Evolutionary conservation across 805 yeast species (phyloP), one percentile per base, ranked within the genome.

Genomic region (Teunomyces aglyptinius): DNA sequence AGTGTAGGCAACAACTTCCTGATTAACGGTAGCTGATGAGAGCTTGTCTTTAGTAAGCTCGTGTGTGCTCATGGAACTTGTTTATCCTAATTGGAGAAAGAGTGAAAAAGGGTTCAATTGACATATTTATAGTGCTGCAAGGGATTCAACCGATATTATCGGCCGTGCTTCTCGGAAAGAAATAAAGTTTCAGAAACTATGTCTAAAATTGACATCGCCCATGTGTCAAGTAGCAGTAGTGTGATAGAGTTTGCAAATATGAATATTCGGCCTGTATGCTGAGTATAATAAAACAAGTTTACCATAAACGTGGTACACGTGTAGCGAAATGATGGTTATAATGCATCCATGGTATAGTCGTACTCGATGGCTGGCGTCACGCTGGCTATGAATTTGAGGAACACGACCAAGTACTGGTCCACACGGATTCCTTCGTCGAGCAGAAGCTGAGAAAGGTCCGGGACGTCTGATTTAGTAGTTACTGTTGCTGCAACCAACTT

Each of bases 321-420:
- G 33, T 31, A 31, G 33, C 15, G 5, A 13, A 7, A 13, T 31
- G 8, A 35, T n/a, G 27, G 24, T 20, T 60, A 85, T 59, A 86
- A 80, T 1, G 96, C 97, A 64, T 90, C 91, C 97, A 92, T 94
- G n/a, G 99, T 94, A 63, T 90, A 90, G 59, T 94, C 99, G 65
- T 92, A 95, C 68, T 92, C 96, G 47, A 94, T 91, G 13, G 97
- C 96, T 0, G 99, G 99, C 1, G 96, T 91, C 6, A 94, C 98
- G 70, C 97, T 89, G 6, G 97, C 87, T 41, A 94, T 92, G 60
- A 94, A 94, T 68, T 94, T 94, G 59, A 94, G 75, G 64, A 94
- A 94, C 12, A 92, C 85, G 31, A 94, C 76, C 53, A 94, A 68
- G 62, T 94, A 94, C 61, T 91, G 97, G 63, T 94, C 98, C 1